A percentile compares a stretch with the other conserved stretches of the same genome.
These are phyloP conservation scores for Dactylorhiza incarnata DNA, from an alignment of 106 monocot species.

Conservation along the genomic window DNA sequence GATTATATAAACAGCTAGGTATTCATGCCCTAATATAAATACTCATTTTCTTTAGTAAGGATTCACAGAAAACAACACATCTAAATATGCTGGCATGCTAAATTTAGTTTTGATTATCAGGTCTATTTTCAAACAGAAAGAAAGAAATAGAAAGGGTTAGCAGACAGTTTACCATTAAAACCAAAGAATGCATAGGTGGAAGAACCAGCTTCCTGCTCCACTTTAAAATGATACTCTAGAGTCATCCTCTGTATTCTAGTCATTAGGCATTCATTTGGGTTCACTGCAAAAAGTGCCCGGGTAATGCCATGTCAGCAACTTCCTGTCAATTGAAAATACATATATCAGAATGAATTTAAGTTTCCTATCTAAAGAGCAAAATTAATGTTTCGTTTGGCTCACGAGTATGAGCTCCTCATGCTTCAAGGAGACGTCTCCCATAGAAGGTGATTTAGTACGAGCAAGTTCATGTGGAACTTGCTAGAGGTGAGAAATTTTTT, in stretches of 20 bases:
- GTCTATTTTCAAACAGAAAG: not conserved
- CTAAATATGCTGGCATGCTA: not conserved
- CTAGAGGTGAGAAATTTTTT: not conserved
- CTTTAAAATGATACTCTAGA: conserved; percentile 71
- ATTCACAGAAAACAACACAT: not conserved
- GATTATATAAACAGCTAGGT: not conserved
- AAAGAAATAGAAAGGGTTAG: not conserved
- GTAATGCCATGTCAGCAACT: conserved; percentile 55
- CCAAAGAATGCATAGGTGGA: conserved; percentile 59
- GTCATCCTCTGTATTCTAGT: conserved; percentile 71
- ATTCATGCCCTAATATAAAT: not conserved
- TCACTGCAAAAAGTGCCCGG: conserved; percentile 74
- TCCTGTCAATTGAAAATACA: conserved; percentile 57
- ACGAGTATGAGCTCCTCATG: not conserved
- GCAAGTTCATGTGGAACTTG: not conserved
- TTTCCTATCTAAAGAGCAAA: conserved; percentile 3
- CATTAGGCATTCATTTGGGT: conserved; percentile 51
- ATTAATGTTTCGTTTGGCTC: not conserved
- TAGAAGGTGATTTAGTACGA: not conserved
- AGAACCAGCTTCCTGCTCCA: conserved; percentile 74
- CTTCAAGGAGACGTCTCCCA: not conserved
- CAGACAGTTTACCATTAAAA: conserved; percentile 47
- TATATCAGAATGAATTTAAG: conserved; percentile 49
- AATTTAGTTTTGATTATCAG: not conserved
- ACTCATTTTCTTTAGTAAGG: not conserved